Conservation (phyloP, 176 grass and related monocot species). For the Raddia distichophylla region DNA sequence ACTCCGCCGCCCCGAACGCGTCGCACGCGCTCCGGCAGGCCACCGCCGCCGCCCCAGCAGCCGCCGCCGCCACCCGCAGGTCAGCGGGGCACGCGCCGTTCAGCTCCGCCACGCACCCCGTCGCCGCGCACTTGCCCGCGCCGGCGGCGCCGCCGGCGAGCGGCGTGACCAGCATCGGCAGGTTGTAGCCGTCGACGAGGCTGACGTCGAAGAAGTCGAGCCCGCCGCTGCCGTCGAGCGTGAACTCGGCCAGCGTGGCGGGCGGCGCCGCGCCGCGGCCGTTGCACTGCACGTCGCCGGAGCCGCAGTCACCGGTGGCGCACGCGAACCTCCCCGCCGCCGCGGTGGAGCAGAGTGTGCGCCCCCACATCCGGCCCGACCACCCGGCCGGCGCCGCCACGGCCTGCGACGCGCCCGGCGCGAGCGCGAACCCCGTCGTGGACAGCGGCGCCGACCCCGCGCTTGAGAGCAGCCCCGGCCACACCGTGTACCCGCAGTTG, state of each 20-base stretch:
- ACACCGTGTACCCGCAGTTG: conserved; percentile 59
- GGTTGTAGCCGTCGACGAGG: conserved; percentile 73
- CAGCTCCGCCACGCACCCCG: conserved; percentile 65
- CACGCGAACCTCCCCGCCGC: conserved; percentile 42
- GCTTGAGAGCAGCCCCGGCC: conserved; percentile 67
- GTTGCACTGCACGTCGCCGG: conserved; percentile 58
- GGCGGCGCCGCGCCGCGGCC: conserved; percentile 56
- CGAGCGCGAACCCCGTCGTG: conserved; percentile 66
- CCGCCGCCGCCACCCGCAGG: conserved; percentile 34
- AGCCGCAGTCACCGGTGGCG: conserved; percentile 68
- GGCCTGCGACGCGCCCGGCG: conserved; percentile 52
- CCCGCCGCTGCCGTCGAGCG: conserved; percentile 49
- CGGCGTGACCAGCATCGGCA: conserved; percentile 52
- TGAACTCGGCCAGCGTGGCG: conserved; percentile 69
- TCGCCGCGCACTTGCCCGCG: conserved; percentile 46
- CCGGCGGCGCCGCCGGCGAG: background rate
- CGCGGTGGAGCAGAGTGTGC: conserved; percentile 53
- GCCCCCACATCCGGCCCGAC: conserved; percentile 75
- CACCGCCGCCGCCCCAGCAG: conserved; percentile 2
- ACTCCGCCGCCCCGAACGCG: conserved; percentile 51
- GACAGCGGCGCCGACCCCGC: conserved; percentile 51
- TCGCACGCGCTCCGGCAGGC: conserved; percentile 70
- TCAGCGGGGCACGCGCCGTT: conserved; percentile 59
- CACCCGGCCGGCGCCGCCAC: conserved; percentile 51
- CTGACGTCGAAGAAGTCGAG: conserved; percentile 80